These are phyloP conservation scores for Calendula officinalis DNA, from an alignment of 129 eudicot species.

Conservation along the genomic window DNA sequence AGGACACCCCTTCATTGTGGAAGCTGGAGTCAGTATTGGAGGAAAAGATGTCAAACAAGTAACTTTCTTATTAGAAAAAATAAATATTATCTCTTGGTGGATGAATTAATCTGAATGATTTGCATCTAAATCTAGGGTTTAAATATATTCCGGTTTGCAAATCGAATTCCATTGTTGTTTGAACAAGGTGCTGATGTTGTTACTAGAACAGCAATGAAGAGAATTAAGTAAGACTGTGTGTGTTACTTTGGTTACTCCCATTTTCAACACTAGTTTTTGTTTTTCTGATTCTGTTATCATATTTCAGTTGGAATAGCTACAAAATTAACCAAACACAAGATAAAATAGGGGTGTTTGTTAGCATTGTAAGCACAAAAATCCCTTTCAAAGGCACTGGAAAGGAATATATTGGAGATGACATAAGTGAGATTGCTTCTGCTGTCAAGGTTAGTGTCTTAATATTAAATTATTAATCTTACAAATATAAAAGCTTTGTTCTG, in stretches of 20 bases:
- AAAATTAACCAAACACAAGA: slow-evolving; percentile 97
- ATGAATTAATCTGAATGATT: not conserved
- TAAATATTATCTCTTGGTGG: not conserved
- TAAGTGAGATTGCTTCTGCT: slow-evolving; percentile 93
- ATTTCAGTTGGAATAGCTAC: slow-evolving; percentile 83
- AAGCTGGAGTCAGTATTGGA: slow-evolving; percentile 98
- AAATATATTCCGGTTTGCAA: slow-evolving; percentile 93
- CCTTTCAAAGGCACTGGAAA: slow-evolving; percentile 99
- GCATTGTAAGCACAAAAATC: slow-evolving; percentile 98
- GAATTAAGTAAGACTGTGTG: slow-evolving; percentile 70
- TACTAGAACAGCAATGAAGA: slow-evolving; percentile 90
- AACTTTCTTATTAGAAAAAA: slow-evolving; percentile 20
- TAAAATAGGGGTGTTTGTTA: slow-evolving; percentile 94
- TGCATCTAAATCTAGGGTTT: slow-evolving; percentile 54
- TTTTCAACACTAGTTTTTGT: not conserved
- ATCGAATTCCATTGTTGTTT: slow-evolving; percentile 93
- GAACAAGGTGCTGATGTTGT: slow-evolving; percentile 99
- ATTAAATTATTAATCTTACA: not conserved
- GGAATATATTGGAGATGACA: slow-evolving; percentile 99
- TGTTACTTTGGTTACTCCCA: slow-evolving; percentile 1
- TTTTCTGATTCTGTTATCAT: slow-evolving; percentile 17
- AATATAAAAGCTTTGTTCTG: slow-evolving; percentile 2
- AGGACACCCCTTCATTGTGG: slow-evolving; percentile 98
- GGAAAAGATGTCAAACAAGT: slow-evolving; percentile 99
- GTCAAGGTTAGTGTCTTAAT: slow-evolving; percentile 57